A percentile compares a stretch with the other conserved stretches of the same genome.
Evolutionary conservation across 805 yeast species (phyloP).

Genomic region (Saccharomyces cerevisiae): DNA sequence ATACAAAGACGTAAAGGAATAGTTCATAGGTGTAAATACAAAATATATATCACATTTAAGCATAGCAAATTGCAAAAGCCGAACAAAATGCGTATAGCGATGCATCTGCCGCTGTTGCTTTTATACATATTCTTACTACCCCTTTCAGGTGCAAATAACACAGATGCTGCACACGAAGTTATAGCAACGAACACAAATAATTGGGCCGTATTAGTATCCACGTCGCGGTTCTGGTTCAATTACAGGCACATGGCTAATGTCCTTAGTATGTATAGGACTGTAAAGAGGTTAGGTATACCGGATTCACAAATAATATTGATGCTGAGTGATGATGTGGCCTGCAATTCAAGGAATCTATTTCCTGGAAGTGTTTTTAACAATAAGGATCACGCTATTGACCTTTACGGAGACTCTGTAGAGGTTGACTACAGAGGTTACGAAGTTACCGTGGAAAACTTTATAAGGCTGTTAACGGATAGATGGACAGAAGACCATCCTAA

Average conservation of each 20-base stretch:
- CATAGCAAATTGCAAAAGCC: background rate
- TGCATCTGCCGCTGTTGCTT: background rate
- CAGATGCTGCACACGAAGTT: background rate
- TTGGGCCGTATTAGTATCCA: slow-evolving; percentile 86
- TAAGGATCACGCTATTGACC: slow-evolving; percentile 82
- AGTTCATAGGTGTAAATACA: background rate
- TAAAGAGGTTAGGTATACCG: slow-evolving; percentile 91
- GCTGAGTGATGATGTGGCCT: slow-evolving; percentile 95
- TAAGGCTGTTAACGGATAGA: slow-evolving; percentile 86
- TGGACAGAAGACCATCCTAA: slow-evolving; percentile 94
- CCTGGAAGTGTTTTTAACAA: slow-evolving; percentile 95
- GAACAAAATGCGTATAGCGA: background rate
- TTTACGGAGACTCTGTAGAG: slow-evolving; percentile 90
- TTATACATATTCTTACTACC: background rate
- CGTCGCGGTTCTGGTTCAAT: slow-evolving; percentile 97
- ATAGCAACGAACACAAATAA: slow-evolving; percentile 46
- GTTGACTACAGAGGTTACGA: slow-evolving; percentile 97
- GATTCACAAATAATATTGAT: slow-evolving; percentile 94
- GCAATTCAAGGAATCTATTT: slow-evolving; percentile 91
- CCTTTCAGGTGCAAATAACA: background rate
- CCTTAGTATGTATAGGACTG: slow-evolving; percentile 88
- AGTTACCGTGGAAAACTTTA: slow-evolving; percentile 93
- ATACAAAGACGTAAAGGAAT: background rate
- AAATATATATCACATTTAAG: background rate
- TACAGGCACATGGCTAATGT: slow-evolving; percentile 97